A percentile compares a stretch with the other conserved stretches of the same genome.
phyloP scores from a whole-genome alignment of 257 asterid species.

The Scutellaria barbata region DNA sequence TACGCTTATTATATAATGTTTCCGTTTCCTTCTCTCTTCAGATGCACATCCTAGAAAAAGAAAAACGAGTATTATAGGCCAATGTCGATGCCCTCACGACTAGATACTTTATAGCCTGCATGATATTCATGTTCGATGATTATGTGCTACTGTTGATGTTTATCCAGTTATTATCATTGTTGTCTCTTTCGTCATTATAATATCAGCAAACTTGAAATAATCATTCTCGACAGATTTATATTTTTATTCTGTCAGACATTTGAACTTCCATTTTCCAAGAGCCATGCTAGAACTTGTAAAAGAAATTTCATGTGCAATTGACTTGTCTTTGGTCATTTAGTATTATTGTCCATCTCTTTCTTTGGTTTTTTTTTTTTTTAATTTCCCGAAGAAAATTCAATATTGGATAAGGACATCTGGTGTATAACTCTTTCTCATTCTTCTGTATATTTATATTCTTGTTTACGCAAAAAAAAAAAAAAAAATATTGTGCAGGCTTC shows the following conservation, averaged over 20 bases:
- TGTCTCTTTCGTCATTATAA: neutral
- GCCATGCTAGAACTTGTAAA: constrained; percentile 5
- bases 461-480: neutral
- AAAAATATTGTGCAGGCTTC: constrained; percentile 67
- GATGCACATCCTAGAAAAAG: neutral
- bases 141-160: neutral
- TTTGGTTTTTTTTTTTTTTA: neutral
- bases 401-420: constrained; percentile 22
- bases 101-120: too few relatives aligned
- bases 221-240: neutral
- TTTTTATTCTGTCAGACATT: neutral
- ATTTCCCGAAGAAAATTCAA: neutral
- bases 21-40: neutral
- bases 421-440: neutral
- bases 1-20: neutral
- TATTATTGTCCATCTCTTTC: neutral
- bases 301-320: constrained; percentile 8
- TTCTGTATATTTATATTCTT: too few relatives aligned
- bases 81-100: neutral
- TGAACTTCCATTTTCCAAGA: too few relatives aligned
- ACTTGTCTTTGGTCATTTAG: neutral
- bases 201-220: constrained; percentile 1
- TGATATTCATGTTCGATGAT: neutral
- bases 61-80: constrained; percentile 6
- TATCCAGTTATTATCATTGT: neutral